Conservation (phyloP, 371 early-diverging fungal species). For the Syncephalis fuscata region DNA sequence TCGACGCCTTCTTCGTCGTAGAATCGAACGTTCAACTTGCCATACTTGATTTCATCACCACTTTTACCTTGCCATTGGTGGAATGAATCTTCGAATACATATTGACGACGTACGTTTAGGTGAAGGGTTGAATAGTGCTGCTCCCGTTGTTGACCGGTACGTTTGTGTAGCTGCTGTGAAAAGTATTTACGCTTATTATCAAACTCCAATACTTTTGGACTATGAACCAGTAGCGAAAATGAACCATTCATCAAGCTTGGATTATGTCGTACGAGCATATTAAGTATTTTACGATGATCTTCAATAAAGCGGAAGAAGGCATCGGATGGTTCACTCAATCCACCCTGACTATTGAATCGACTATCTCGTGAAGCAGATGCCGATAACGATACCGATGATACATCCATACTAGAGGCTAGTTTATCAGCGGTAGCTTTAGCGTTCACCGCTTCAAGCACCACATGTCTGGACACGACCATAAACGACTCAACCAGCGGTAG, state of each 20-base stretch:
- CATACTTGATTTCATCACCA: slow-evolving; percentile 86
- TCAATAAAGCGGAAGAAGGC: slow-evolving; percentile 84
- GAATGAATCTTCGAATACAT: slow-evolving; percentile 94
- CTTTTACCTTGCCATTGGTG: slow-evolving; percentile 79
- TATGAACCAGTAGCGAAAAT: slow-evolving; percentile 88
- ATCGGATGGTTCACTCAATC: slow-evolving; percentile 24
- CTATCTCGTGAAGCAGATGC: neutral
- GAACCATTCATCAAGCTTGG: slow-evolving; percentile 91
- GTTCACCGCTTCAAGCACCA: slow-evolving; percentile 17
- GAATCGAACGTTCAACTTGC: slow-evolving; percentile 89
- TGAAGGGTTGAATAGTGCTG: slow-evolving; percentile 56
- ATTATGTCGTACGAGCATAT: slow-evolving; percentile 93
- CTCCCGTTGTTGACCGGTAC: slow-evolving; percentile 22
- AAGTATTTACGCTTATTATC: slow-evolving; percentile 98
- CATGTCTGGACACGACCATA: slow-evolving; percentile 85
- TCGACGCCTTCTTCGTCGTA: slow-evolving; percentile 97
- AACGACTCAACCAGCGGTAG: slow-evolving; percentile 91
- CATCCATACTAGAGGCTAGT: slow-evolving; percentile 9
- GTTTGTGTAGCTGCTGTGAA: slow-evolving; percentile 83
- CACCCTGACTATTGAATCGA: slow-evolving; percentile 6
- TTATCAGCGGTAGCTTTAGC: slow-evolving; percentile 6
- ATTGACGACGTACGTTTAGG: slow-evolving; percentile 82
- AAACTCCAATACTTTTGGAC: slow-evolving; percentile 94
- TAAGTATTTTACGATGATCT: slow-evolving; percentile 87
- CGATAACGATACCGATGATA: slow-evolving; percentile 4